phyloP scores from a whole-genome alignment of 2,329 filamentous ascomycete genomes.

The Diaporthe vaccinii region DNA sequence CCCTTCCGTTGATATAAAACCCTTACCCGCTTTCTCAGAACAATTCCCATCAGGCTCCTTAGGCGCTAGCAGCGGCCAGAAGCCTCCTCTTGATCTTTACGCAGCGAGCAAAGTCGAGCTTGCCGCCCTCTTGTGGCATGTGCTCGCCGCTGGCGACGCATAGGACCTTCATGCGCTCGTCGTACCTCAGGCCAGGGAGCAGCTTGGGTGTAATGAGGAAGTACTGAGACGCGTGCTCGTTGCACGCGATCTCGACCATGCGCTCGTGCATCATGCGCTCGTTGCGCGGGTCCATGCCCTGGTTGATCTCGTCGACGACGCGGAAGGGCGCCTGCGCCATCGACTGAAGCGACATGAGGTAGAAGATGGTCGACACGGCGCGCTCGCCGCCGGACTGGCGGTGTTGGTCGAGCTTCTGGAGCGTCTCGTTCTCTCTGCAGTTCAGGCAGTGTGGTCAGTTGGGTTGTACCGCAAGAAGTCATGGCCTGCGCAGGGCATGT shows the following conservation, averaged over 20 bases:
- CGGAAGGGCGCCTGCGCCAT: conserved; percentile 96
- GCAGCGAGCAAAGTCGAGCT: conserved; percentile 63
- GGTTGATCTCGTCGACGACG: conserved; percentile 99
- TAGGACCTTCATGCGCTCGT: conserved; percentile 90
- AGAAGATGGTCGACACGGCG: conserved; percentile 97
- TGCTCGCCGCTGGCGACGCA: conserved; percentile 93
- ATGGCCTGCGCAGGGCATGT: background rate
- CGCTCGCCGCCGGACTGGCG: conserved; percentile 97
- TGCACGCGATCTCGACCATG: conserved; percentile 97
- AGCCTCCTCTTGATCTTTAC: conserved; percentile 58
- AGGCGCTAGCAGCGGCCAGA: conserved; percentile 50
- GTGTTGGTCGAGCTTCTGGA: conserved; percentile 89
- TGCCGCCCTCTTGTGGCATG: conserved; percentile 68
- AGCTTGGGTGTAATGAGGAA: conserved; percentile 99
- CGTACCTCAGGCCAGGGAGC: conserved; percentile 86
- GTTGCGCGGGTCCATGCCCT: conserved; percentile 99
- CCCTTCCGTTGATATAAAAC: background rate
- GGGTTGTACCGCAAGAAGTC: conserved; percentile 41
- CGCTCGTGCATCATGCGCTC: conserved; percentile 98
- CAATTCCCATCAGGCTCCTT: background rate
- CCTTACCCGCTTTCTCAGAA: no score
- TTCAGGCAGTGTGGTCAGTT: conserved; percentile 40
- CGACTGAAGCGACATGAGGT: conserved; percentile 96
- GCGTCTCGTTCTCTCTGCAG: conserved; percentile 80
- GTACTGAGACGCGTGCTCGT: conserved; percentile 84